Base-by-base conservation (phyloP, 2,329 filamentous ascomycete species). In the Pseudocercospora musae region DNA sequence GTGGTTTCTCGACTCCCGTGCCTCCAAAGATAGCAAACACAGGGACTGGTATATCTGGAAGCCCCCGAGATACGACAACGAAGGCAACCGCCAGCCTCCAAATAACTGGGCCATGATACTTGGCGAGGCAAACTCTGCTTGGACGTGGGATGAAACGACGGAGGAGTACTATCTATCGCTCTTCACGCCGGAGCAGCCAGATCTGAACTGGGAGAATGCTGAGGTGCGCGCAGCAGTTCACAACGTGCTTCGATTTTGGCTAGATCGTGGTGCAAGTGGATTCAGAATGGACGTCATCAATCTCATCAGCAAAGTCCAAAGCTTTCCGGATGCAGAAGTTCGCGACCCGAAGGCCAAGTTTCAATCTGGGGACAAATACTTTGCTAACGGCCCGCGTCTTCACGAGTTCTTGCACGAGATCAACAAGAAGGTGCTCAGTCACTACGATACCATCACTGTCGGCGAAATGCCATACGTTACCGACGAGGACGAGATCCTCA, bases 21-120 rank as follows among this genome's bases (percentile, higher is more conserved):
- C 79, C 0, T 81, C 80, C 1, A 82, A 79, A 61, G 72, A 77
- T 13, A 83, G 79, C 67, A 73, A 80, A 0, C 85, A 87, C 66
- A 75, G 85, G 20, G 81, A 87, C 69, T 89, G 83, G 82, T 89
- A 88, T 69, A 86, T 89, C 68, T 90, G 88, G 88, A 81, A 82
- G 62, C 81, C 83, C 0, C 76, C 85, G 0, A 80, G 80, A 8
- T 83, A 84, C 65, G 81, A 86, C 46, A 70, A 73, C 0, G 63
- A 84, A 1, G 86, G 86, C 2, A 80, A 81, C 8, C 78, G 82
- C 1, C 77, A 82, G 21, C 85, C 86, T 0, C 86, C 87, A 1
- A 89, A 85, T 57, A 89, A 81, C 59, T 82, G 78, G 73, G 71
- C 58, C 63, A 70, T 70, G 68, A 74, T 78, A 27, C 69, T 78